Evolutionary conservation across 805 yeast genomes (phyloP), one percentile per base, ranked within the genome.

Genomic region (Barnettozyma sp.): DNA sequence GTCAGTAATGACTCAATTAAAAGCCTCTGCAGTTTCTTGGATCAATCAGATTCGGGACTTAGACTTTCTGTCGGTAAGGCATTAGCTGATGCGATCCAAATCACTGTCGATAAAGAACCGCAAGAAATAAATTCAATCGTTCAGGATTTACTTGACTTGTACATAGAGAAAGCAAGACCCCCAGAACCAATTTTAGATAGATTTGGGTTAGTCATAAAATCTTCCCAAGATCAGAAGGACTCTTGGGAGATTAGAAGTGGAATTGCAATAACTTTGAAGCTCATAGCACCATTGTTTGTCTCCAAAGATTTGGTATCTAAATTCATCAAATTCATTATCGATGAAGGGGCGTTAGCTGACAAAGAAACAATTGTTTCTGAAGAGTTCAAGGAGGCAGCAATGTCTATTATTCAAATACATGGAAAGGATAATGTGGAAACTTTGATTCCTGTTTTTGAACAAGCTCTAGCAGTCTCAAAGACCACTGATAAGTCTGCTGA

Each of bases 311-410:
- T 70, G 7, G 72, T 85, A 24, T 68, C 70, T 10, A 53, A 58
- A 20, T 56, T 85, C n/a, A 72, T 87, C 49, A 56, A 59, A 16
- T 85, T 84, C 55, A 60, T 85, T 36, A 72, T 81, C 20, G 64
- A 71, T 13, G 73, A 68, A 33, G 69, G 71, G 30, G 83, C 90
- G 1, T 63, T 87, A 28, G 87, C 85, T 20, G 97, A 88, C 53
- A 68, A 71, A 39, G 82, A 83, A 40, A 61, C 71, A 0, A 59
- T 73, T 34, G 95, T 86, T 4, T 73, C 92, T 35, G 82, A 78
- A 42, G 94, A 83, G 52, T 69, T 87, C 55, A 87, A 85, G 51
- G 90, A 82, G 37, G 92, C 96, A n/a, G 97, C 95, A 33, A 68
- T 84, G 39, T 75, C 70, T 26, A 67, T 85, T 22, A 76, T 92